These are phyloP conservation scores for Tremellales sp. DNA, from an alignment of 1,284 basidiomycete genomes.

Conservation along the genomic window DNA sequence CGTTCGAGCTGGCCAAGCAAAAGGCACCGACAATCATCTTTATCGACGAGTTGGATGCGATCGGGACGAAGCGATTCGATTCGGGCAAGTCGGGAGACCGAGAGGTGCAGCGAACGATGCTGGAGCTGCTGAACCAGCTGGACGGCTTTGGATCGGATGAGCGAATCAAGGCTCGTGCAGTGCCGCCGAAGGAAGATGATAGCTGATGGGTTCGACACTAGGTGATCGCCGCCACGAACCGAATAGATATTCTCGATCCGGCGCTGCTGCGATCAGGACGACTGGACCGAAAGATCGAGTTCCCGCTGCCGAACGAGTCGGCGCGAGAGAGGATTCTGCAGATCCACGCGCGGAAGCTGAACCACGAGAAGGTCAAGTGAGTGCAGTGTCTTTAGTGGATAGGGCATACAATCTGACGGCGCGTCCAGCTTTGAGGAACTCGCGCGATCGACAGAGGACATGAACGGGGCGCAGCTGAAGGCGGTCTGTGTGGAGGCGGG, in stretches of 20 bases:
- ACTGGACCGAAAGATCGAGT: constrained; percentile 75
- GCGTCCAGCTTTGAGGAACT: constrained; percentile 61
- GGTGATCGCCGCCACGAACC: constrained; percentile 98
- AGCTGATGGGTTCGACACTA: constrained; percentile 49
- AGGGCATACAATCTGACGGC: neutral
- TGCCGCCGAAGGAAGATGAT: neutral
- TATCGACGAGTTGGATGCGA: constrained; percentile 97
- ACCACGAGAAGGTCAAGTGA: constrained; percentile 59
- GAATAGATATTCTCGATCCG: constrained; percentile 93
- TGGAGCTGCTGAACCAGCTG: constrained; percentile 90
- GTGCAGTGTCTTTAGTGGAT: constrained; percentile 7
- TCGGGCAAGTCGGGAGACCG: constrained; percentile 96
- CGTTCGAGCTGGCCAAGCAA: constrained; percentile 97
- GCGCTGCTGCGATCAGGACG: constrained; percentile 71
- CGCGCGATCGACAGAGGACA: constrained; percentile 69
- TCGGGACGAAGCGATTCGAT: constrained; percentile 98
- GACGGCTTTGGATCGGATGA: constrained; percentile 85
- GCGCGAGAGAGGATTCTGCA: constrained; percentile 69
- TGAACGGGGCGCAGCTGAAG: constrained; percentile 65
- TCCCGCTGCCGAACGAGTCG: constrained; percentile 70
- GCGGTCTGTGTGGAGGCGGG: constrained; percentile 96
- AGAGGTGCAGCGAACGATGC: constrained; percentile 98
- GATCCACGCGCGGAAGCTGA: constrained; percentile 86
- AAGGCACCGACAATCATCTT: constrained; percentile 98
- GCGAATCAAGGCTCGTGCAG: constrained; percentile 93